phyloP scores from a whole-genome alignment of 768 basidiomycete species.

The Mycena alexandri region DNA sequence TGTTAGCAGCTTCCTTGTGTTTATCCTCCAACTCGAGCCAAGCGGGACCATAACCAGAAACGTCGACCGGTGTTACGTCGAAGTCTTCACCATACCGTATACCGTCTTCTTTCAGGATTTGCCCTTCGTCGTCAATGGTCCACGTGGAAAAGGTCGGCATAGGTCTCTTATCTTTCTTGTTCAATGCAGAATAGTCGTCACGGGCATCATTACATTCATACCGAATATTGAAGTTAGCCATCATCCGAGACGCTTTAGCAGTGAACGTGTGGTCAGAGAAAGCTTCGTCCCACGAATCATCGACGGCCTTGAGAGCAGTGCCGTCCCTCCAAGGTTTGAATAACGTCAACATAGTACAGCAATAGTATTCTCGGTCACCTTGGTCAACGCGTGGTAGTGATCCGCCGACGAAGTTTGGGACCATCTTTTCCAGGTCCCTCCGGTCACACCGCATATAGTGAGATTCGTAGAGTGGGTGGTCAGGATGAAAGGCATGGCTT shows the following conservation, averaged over 20 bases:
- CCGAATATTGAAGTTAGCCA: conserved; percentile 43
- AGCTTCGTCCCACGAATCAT: conserved; percentile 36
- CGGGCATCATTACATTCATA: conserved; percentile 48
- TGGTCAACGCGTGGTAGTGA: neutral
- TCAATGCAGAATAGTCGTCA: conserved; percentile 40
- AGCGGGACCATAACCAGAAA: too few relatives aligned
- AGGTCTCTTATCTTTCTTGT: neutral
- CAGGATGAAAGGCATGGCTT: neutral
- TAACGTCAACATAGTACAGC: conserved; percentile 38
- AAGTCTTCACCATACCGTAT: too few relatives aligned
- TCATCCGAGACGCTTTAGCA: conserved; percentile 28
- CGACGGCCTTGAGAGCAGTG: conserved; percentile 36
- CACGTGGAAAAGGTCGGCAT: neutral
- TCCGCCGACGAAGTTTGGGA: neutral
- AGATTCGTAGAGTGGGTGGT: neutral
- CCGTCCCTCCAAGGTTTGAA: conserved; percentile 17
- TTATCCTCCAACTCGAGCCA: too few relatives aligned
- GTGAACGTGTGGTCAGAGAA: conserved; percentile 34
- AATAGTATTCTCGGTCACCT: neutral
- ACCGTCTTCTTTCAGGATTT: too few relatives aligned
- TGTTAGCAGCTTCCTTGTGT: too few relatives aligned
- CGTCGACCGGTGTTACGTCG: too few relatives aligned
- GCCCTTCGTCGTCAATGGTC: neutral
- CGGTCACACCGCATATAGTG: neutral
- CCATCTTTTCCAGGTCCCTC: neutral